Percentiles rank a stretch among this genome's conserved stretches.
Conservation (phyloP, 192 early-diverging fungal species). For the Dissophora ornata region DNA sequence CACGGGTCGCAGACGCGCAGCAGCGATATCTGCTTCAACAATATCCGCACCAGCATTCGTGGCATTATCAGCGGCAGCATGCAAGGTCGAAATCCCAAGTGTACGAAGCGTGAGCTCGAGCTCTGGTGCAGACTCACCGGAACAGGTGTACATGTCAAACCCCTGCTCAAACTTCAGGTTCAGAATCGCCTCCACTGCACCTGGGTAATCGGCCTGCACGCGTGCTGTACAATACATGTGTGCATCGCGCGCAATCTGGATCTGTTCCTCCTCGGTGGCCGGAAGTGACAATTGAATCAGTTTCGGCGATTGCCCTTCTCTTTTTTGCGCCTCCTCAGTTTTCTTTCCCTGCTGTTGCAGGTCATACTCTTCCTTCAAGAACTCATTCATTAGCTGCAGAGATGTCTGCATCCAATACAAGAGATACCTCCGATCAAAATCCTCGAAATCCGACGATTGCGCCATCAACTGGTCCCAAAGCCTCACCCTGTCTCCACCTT, state of each 20-base stretch:
- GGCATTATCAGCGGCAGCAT: too few species aligned
- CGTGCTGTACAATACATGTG: conserved; percentile 18
- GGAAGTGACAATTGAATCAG: conserved; percentile 10
- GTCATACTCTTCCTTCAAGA: conserved; percentile 19
- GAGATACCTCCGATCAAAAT: conserved; percentile 16
- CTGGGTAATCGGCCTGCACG: conserved; percentile 29
- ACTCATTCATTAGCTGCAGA: conserved; percentile 11
- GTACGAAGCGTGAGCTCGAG: conserved; percentile 30
- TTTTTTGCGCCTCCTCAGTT: neutral
- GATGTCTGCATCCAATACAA: conserved; percentile 19
- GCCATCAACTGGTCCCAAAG: conserved; percentile 8
- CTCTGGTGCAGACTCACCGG: conserved; percentile 22
- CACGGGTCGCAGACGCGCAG: conserved; percentile 6
- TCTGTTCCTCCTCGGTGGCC: conserved; percentile 23
- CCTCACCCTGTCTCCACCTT: neutral
- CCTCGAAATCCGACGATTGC: neutral
- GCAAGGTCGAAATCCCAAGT: conserved; percentile 18
- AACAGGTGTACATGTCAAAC: conserved; percentile 41
- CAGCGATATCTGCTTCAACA: neutral
- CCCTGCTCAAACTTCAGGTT: conserved; percentile 23
- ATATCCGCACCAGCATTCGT: too few species aligned
- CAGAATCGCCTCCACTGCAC: conserved; percentile 39
- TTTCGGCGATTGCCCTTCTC: neutral
- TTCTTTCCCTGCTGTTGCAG: neutral
- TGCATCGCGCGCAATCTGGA: conserved; percentile 10